Evolutionary conservation across 768 basidiomycete genomes (phyloP).

Genomic region (Leucocoprinus leucothites): DNA sequence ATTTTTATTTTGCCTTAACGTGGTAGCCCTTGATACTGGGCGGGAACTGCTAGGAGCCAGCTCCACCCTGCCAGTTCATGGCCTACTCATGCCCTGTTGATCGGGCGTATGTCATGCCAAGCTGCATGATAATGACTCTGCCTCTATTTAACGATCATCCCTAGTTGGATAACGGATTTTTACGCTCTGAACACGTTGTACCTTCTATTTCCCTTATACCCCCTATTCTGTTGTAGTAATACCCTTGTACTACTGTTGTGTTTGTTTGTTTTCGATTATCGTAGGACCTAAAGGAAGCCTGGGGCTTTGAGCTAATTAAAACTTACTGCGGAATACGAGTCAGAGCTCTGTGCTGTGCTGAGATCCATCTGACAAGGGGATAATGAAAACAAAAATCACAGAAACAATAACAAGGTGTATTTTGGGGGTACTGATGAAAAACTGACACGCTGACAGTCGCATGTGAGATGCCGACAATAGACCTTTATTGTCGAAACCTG

Average conservation of each 20-base stretch:
- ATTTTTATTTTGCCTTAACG: neutral
- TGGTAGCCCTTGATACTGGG: neutral
- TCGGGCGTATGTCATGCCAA: neutral
- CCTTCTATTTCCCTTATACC: neutral
- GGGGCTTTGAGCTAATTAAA: conserved; percentile 45
- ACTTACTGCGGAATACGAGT: conserved; percentile 25
- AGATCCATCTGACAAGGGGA: no score
- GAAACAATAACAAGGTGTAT: no score
- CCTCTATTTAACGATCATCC: no score
- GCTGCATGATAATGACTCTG: neutral
- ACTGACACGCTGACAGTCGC: no score
- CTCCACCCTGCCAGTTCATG: neutral
- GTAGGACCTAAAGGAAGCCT: conserved; percentile 45
- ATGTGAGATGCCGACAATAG: no score
- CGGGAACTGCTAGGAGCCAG: neutral
- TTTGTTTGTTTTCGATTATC: conserved; percentile 22
- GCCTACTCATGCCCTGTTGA: neutral
- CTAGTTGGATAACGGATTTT: neutral
- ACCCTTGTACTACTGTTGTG: neutral
- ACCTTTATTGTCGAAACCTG: no score
- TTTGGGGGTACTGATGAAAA: no score
- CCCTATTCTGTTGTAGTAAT: neutral
- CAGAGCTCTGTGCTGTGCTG: neutral
- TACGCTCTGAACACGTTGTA: neutral
- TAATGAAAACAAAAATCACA: no score